These are phyloP conservation scores for Xylariaceae sp. DNA, from an alignment of 2,329 filamentous ascomycete genomes.

Conservation along the genomic window DNA sequence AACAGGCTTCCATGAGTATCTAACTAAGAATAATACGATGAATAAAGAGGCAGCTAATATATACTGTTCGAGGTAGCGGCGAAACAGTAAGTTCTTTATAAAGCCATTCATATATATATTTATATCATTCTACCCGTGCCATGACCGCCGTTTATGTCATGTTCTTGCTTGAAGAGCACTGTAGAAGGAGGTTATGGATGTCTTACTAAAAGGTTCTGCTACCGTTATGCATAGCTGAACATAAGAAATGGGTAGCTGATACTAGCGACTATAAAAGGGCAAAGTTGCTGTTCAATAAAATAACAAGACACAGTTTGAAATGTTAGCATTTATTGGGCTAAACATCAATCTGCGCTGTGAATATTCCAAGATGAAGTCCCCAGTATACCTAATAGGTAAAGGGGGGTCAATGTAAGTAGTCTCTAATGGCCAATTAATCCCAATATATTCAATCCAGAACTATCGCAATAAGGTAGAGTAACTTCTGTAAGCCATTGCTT, in stretches of 20 bases:
- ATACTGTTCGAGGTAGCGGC: no score
- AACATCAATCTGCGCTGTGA: not conserved
- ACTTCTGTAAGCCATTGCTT: not conserved
- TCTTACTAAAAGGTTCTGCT: not conserved
- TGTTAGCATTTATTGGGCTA: not conserved
- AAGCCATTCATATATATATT: no score
- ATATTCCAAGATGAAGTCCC: not conserved
- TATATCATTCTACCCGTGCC: not conserved
- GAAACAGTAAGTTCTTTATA: no score
- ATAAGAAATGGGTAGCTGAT: not conserved
- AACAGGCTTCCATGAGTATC: no score
- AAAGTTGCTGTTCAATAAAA: not conserved
- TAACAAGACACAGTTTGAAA: not conserved
- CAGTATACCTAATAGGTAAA: not conserved
- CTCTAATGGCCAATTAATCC: not conserved
- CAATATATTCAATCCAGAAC: not conserved
- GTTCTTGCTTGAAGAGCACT: not conserved
- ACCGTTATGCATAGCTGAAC: no score
- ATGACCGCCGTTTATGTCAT: not conserved
- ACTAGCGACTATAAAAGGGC: not conserved
- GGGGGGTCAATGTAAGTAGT: not conserved
- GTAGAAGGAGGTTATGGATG: not conserved
- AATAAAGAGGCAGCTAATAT: no score
- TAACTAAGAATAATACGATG: no score
- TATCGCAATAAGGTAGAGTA: not conserved